phyloP scores from a whole-genome alignment of 2,329 filamentous ascomycete species.

The Seiridium unicorne region DNA sequence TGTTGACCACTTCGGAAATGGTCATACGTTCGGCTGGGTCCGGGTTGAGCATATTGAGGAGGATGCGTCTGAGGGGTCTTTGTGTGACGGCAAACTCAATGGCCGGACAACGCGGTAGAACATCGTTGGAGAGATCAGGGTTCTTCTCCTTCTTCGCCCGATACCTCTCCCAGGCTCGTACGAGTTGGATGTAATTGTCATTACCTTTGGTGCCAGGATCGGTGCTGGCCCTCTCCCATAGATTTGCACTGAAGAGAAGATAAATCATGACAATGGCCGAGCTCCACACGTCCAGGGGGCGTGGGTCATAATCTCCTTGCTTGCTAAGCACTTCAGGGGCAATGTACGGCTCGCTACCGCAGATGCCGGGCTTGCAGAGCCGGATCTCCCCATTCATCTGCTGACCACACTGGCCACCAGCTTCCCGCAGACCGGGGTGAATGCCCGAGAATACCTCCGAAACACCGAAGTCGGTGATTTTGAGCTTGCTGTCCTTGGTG shows the following conservation, averaged over 20 bases:
- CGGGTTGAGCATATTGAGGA: conserved; percentile 82
- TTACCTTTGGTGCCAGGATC: conserved; percentile 42
- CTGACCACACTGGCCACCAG: conserved; percentile 70
- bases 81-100: conserved; percentile 67
- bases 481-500: conserved; percentile 75
- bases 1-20: conserved; percentile 66
- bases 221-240: conserved; percentile 66
- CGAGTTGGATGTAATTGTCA: conserved; percentile 63
- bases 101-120: conserved; percentile 64
- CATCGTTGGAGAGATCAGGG: conserved; percentile 49
- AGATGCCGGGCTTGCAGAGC: conserved; percentile 75
- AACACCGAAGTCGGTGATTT: conserved; percentile 90
- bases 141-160: conserved; percentile 47
- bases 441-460: conserved; percentile 82
- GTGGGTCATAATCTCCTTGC: conserved; percentile 65
- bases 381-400: conserved; percentile 66
- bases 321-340: conserved; percentile 80
- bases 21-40: conserved; percentile 68
- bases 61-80: conserved; percentile 61
- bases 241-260: conserved; percentile 67
- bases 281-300: conserved; percentile 82
- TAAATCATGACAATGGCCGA: conserved; percentile 81
- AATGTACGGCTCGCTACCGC: conserved; percentile 83
- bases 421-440: conserved; percentile 73
- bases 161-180: conserved; percentile 68